phyloP scores from a whole-genome alignment of 768 basidiomycete genomes.

The Strobilomyces dryophilus region DNA sequence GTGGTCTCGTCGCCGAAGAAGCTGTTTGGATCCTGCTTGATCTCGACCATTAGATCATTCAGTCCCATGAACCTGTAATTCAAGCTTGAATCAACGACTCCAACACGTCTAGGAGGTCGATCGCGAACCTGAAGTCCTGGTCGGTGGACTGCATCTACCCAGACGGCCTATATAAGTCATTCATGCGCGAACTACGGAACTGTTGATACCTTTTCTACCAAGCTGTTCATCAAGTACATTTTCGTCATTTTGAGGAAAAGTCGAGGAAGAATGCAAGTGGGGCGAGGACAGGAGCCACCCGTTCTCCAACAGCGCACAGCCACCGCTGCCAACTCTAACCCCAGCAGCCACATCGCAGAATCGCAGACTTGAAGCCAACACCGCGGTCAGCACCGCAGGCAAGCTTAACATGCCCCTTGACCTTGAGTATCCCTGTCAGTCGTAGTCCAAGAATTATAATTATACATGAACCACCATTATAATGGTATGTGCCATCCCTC shows the following conservation, averaged over 20 bases:
- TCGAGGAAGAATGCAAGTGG: neutral
- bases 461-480: too few species aligned
- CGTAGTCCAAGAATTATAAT: too few species aligned
- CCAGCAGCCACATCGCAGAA: too few species aligned
- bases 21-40: conserved; percentile 68
- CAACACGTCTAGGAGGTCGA: conserved; percentile 16
- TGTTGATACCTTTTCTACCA: conserved; percentile 67
- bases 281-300: conserved; percentile 22
- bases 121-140: conserved; percentile 78
- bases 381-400: too few species aligned
- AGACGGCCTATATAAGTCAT: conserved; percentile 1
- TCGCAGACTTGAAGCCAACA: too few species aligned
- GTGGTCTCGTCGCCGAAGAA: conserved; percentile 82
- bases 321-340: conserved; percentile 1
- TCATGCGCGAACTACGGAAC: neutral
- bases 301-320: conserved; percentile 9
- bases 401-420: too few species aligned
- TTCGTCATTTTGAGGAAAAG: conserved; percentile 62
- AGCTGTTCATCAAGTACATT: conserved; percentile 77
- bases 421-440: too few species aligned
- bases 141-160: conserved; percentile 82
- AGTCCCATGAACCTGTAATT: conserved; percentile 88
- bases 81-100: conserved; percentile 8
- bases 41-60: conserved; percentile 88
- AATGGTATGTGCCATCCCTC: too few species aligned